Conservation (phyloP, 2,329 filamentous ascomycete genomes). For the Aspergillus puulaauensis region DNA sequence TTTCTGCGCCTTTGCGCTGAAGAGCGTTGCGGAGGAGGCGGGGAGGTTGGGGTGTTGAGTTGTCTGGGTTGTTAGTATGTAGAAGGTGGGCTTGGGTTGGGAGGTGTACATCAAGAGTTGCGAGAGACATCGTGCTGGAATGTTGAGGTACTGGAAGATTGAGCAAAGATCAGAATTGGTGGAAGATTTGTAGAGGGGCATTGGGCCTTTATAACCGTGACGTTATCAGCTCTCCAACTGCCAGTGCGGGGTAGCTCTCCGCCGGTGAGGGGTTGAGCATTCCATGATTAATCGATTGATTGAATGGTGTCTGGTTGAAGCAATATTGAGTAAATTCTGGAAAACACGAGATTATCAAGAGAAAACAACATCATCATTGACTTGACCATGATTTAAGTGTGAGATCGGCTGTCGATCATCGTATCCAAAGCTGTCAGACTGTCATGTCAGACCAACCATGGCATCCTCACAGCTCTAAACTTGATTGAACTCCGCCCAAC, state of each 20-base stretch:
- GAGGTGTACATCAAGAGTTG: constrained; percentile 43
- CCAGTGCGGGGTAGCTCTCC: constrained; percentile 11
- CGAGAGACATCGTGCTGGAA: constrained; percentile 40
- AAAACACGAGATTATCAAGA: no score
- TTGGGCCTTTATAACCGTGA: constrained; percentile 16
- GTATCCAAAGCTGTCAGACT: no score
- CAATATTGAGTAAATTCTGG: no score
- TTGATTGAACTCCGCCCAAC: no score
- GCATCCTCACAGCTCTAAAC: no score
- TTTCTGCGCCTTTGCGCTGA: constrained; percentile 74
- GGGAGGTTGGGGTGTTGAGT: constrained; percentile 62
- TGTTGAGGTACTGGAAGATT: not conserved
- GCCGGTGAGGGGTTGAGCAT: constrained; percentile 7
- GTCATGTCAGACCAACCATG: no score
- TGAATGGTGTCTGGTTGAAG: no score
- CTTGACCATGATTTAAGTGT: no score
- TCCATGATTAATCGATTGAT: not conserved
- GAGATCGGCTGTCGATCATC: no score
- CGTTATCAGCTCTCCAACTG: constrained; percentile 14
- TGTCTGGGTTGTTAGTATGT: constrained; percentile 20
- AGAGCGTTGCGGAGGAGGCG: constrained; percentile 68
- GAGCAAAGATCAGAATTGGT: not conserved
- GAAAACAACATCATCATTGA: no score
- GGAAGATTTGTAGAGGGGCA: not conserved
- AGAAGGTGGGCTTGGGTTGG: not conserved